These are phyloP conservation scores for Penicillium capsulatum DNA, from an alignment of 2,329 filamentous ascomycete genomes.

Conservation along the genomic window DNA sequence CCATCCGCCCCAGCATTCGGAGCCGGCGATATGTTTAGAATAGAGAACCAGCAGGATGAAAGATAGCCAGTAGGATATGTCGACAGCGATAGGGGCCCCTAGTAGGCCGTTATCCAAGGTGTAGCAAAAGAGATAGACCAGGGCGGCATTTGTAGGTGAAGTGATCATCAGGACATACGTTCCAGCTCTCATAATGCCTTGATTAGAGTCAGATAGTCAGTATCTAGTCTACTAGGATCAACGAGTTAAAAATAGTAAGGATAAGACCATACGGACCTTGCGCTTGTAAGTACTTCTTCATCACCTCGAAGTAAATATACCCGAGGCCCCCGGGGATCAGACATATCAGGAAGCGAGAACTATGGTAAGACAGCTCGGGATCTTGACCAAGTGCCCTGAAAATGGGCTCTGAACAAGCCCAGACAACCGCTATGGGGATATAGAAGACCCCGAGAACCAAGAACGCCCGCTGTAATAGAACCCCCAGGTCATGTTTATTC, in stretches of 20 bases:
- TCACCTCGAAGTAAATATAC: constrained; percentile 80
- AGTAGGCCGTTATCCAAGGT: constrained; percentile 66
- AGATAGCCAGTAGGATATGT: constrained; percentile 80
- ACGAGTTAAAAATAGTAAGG: no score
- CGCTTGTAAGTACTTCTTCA: constrained; percentile 60
- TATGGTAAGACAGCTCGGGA: constrained; percentile 69
- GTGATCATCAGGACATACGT: constrained; percentile 60
- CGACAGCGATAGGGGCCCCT: constrained; percentile 76
- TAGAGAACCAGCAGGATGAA: constrained; percentile 74
- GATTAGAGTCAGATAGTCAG: no score
- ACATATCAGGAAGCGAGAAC: constrained; percentile 66
- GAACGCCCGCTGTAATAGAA: constrained; percentile 72
- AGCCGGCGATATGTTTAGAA: constrained; percentile 64
- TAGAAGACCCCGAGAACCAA: constrained; percentile 70
- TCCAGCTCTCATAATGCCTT: constrained; percentile 61
- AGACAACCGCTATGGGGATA: constrained; percentile 65
- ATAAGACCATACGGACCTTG: constrained; percentile 44
- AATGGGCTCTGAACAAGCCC: constrained; percentile 70
- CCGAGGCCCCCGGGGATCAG: constrained; percentile 77
- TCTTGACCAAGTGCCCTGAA: constrained; percentile 74
- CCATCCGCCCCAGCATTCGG: constrained; percentile 75
- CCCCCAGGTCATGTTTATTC: constrained; percentile 72
- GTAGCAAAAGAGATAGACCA: constrained; percentile 69
- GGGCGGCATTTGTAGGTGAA: constrained; percentile 54
- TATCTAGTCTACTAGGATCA: no score